Evolutionary conservation across 2,329 filamentous ascomycete species (phyloP), one percentile per base, ranked within the genome.

Genomic region (Tolypocladium paradoxum): DNA sequence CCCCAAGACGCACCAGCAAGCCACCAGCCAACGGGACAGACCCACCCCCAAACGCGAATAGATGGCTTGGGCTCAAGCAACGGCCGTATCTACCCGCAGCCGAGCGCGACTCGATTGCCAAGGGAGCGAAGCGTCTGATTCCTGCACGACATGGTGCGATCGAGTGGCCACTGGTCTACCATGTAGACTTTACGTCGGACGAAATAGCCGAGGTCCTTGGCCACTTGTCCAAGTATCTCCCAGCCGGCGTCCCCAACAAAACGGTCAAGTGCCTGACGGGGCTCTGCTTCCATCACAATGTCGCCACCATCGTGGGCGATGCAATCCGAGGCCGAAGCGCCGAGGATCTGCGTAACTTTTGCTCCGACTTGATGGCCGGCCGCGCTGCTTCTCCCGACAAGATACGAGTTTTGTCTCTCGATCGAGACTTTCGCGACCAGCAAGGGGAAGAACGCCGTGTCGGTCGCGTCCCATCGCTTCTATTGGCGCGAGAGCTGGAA

Each of bases 401-500:
- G 27, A 53, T 52, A 6, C 58, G 53, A 6, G 55, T 67, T 3
- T 55, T 70, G 5, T 68, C 65, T 0, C 51, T 68, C 1, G 55
- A 60, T 7, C 55, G 56, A 12, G 54, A 55, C 18, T 49, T 48
- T 6, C 49, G 57, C 16, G 52, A 54, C 38, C 55, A 57, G 33
- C 52, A 54, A 12, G 49, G 51, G 3, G 52, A 57, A 3, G 51
- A 56, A 1, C 50, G 40, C 24, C 58, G 60, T 27, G 51, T 57
- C 3, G 60, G 60, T 46, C 62, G 63, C 7, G 49, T 77, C 0
- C 62, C 73, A 0, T 66, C 70, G 0, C 59, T 82, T 3, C 64
- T 81, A 0, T 60, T 79, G 3, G 72, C 76, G 0, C 71, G 79
- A 11, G 76, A 80, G 59, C 63, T 79, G 3, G 65, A 68, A 3